phyloP scores from a whole-genome alignment of 2,329 filamentous ascomycete genomes.

The Fusarium sp. region DNA sequence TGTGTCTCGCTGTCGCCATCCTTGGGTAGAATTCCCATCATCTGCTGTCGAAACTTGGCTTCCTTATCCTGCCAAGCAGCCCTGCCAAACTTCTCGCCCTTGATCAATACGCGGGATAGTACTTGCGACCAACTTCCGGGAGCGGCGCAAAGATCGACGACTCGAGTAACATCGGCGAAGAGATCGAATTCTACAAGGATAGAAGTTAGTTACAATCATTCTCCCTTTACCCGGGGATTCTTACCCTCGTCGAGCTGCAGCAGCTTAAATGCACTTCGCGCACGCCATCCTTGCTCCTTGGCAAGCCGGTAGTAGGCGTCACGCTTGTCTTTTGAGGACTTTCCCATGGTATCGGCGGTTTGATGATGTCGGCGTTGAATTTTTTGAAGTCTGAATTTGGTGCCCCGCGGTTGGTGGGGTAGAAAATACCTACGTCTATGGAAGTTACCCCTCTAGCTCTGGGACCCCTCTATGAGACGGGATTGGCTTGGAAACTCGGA shows the following conservation, averaged over 20 bases:
- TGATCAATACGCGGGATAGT: conserved; percentile 90
- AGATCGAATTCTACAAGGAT: conserved; percentile 82
- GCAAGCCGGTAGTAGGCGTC: conserved; percentile 98
- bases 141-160: conserved; percentile 95
- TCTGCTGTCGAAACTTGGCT: conserved; percentile 70
- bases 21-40: conserved; percentile 63
- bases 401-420: conserved; percentile 46
- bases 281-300: conserved; percentile 98
- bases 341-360: conserved; percentile 73
- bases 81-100: conserved; percentile 89
- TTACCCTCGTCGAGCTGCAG: conserved; percentile 88
- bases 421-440: not conserved
- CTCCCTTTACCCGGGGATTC: not conserved
- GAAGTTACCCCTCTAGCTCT: conserved; percentile 12
- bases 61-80: conserved; percentile 89
- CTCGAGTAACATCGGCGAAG: conserved; percentile 87
- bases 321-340: conserved; percentile 98
- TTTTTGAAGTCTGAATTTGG: conserved; percentile 39
- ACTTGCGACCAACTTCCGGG: conserved; percentile 98
- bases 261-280: conserved; percentile 95
- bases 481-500: conserved; percentile 9
- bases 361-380: conserved; percentile 23
- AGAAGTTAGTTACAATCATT: conserved; percentile 15
- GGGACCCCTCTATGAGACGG: not conserved
- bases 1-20: conserved; percentile 35